A percentile compares a stretch with the other conserved stretches of the same genome.
Conservation (phyloP, 257 asterid species). For the Solanum piurae region DNA sequence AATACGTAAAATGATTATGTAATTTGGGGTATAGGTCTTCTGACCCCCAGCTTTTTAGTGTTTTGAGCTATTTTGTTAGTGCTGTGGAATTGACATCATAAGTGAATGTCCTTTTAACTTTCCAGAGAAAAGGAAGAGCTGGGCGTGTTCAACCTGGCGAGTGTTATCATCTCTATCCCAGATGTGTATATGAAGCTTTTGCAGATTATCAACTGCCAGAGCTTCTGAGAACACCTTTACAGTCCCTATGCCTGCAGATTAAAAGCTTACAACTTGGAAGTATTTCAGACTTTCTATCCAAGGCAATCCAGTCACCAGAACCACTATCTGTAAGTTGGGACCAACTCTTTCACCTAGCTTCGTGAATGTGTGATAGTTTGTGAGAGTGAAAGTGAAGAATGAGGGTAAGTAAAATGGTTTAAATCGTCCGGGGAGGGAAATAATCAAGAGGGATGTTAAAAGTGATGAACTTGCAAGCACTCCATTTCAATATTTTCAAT, state of each 20-base stretch:
- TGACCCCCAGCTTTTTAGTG: neutral
- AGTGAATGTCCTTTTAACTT: conserved; percentile 5
- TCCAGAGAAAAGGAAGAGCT: conserved; percentile 94
- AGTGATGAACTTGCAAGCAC: neutral
- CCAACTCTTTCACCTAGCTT: neutral
- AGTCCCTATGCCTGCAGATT: conserved; percentile 91
- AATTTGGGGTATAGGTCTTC: neutral
- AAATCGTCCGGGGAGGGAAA: neutral
- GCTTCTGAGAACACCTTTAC: conserved; percentile 90
- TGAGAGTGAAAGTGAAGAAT: neutral
- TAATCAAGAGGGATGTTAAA: neutral
- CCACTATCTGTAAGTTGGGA: conserved; percentile 59
- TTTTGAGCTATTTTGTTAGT: neutral
- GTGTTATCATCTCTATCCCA: conserved; percentile 91
- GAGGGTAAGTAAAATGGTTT: neutral
- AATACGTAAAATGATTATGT: neutral
- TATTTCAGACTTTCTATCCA: conserved; percentile 74
- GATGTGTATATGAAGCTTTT: conserved; percentile 75
- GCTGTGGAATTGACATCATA: neutral
- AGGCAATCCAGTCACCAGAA: conserved; percentile 91
- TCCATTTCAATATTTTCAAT: neutral
- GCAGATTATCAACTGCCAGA: conserved; percentile 95
- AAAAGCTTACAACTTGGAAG: conserved; percentile 87
- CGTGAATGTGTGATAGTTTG: neutral
- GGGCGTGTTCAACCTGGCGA: conserved; percentile 99